Conservation (phyloP, 164 flowering plant genomes). For the Vitis riparia region DNA sequence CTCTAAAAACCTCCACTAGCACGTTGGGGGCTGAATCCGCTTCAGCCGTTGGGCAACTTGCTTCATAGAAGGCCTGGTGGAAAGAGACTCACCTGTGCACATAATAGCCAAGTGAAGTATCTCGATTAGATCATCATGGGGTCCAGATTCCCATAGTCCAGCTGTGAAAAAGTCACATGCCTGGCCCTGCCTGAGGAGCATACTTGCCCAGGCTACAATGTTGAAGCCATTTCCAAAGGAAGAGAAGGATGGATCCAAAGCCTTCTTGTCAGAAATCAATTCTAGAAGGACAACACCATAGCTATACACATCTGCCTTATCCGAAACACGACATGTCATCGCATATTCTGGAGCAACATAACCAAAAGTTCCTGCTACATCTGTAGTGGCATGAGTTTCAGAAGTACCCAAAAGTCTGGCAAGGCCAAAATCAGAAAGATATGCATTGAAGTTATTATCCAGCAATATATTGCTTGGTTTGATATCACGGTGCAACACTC, state of each 20-base stretch:
- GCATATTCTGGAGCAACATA: conserved; percentile 25
- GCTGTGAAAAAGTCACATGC: not conserved
- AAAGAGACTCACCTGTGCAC: conserved; percentile 8
- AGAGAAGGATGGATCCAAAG: conserved; percentile 4
- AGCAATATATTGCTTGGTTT: conserved; percentile 24
- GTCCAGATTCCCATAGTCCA: conserved; percentile 6
- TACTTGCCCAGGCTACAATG: conserved; percentile 5
- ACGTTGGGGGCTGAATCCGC: conserved; percentile 3
- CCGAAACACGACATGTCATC: conserved; percentile 22
- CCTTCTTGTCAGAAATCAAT: conserved; percentile 19
- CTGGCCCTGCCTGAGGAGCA: not conserved
- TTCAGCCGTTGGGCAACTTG: conserved; percentile 10
- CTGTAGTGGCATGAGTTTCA: conserved; percentile 26
- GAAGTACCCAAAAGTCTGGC: conserved; percentile 22
- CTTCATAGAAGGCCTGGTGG: conserved; percentile 11
- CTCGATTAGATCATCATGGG: conserved; percentile 8
- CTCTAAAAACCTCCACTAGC: not conserved
- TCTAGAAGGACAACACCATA: conserved; percentile 21
- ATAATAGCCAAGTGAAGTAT: conserved; percentile 5
- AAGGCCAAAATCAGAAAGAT: conserved; percentile 20
- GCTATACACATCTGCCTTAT: conserved; percentile 21
- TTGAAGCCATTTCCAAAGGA: conserved; percentile 7
- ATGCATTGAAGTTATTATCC: conserved; percentile 19
- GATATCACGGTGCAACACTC: conserved; percentile 19
- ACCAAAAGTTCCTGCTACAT: conserved; percentile 24